Base-by-base conservation (phyloP, 805 yeast genomes). In the Saturnispora zaruensis region DNA sequence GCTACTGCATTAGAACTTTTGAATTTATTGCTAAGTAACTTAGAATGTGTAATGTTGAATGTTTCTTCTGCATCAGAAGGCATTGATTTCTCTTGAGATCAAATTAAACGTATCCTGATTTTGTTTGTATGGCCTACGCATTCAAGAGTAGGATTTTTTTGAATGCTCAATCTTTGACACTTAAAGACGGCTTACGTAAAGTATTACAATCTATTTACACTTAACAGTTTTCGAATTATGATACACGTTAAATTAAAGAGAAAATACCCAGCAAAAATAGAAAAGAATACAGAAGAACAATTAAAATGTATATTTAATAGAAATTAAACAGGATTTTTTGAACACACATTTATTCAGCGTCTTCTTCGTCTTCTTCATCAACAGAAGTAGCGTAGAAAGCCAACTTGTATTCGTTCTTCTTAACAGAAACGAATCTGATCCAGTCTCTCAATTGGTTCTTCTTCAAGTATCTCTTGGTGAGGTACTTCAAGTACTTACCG, bases 401-500 rank as follows among this genome's bases (percentile, higher is more conserved):
- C 80, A 91, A 82, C 76, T 86, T 86, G 87, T 93, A 93, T 75
- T 81, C 83, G 84, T 90, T 87, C 77, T 87, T 86, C 80, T 89
- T 85, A 70, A 85, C 83, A 61, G 98, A 87, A 63, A 91, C 96
- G 70, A 91, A 90, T 83, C 98, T 93, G 77, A 91, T 90, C 98
- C 98, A 91, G 82, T 93, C 98, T 82, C 97, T 89, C 81, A 91
- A 87, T 79, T 87, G 95, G 91, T 90, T 88, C 87, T 93, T 93
- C 96, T 91, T 95, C 78, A 93, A 87, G 93, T 87, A 93, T 82
- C 95, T 91, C 89, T 93, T 95, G 70, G 98, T 87, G 73, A 93
- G 81, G 95, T 93, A 93, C 82, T 95, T 93, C 75, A 91, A 84
- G 95, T 93, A 93, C 81, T 95, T 91, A 79, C 99, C 99, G 64